A percentile compares a stretch with the other conserved stretches of the same genome.
phyloP scores from a whole-genome alignment of 306 rosid species.

The Fragaria nilgerrensis region DNA sequence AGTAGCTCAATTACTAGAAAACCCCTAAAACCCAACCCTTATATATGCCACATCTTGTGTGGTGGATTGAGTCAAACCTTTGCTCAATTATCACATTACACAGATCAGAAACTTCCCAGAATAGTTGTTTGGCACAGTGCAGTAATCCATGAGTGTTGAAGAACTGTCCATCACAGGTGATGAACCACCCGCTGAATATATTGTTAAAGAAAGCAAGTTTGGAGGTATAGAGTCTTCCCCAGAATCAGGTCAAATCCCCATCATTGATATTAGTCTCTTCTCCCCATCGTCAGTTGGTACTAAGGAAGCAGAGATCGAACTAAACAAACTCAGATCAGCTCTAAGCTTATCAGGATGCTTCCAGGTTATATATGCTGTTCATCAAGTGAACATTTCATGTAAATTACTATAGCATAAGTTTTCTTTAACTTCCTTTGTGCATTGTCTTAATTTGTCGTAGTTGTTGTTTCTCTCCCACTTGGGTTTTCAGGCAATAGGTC shows the following conservation, averaged over 20 bases:
- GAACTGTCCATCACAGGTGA: not conserved
- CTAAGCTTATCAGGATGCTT: not conserved
- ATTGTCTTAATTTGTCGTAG: not conserved
- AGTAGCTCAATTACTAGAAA: not conserved
- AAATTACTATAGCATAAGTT: not conserved
- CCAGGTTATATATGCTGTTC: not conserved
- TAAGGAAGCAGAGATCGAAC: not conserved
- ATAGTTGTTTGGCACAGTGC: not conserved
- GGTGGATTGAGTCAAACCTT: not conserved
- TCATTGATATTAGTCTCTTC: not conserved
- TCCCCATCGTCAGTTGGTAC: not conserved
- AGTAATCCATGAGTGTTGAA: not conserved
- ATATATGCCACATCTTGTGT: not conserved
- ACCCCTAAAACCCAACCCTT: not conserved
- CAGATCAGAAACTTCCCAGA: not conserved
- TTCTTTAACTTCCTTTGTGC: not conserved
- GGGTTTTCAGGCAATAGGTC: constrained; percentile 51
- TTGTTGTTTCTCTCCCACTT: no score
- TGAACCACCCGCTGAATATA: not conserved
- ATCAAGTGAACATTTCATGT: not conserved
- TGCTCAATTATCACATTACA: no score
- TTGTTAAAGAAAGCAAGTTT: not conserved
- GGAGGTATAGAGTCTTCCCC: not conserved
- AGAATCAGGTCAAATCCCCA: not conserved
- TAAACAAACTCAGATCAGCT: not conserved